These are phyloP conservation scores for Begonia loranthoides DNA, from an alignment of 306 rosid genomes.

Conservation along the genomic window DNA sequence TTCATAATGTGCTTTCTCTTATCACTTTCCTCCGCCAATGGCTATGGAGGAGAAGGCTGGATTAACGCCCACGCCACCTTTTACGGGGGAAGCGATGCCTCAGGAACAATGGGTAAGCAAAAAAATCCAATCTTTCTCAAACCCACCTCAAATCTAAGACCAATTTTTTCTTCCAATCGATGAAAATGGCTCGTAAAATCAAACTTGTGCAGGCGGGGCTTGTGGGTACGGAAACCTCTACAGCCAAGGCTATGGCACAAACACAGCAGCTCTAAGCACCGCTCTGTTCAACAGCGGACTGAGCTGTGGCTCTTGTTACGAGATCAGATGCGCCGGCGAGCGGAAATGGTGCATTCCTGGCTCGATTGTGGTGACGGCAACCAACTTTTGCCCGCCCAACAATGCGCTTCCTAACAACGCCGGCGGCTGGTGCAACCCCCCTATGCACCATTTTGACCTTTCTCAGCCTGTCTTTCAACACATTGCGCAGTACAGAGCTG, in stretches of 20 bases:
- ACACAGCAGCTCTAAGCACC: conserved; percentile 60
- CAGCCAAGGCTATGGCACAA: conserved; percentile 56
- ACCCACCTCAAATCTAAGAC: neutral
- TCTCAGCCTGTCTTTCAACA: conserved; percentile 47
- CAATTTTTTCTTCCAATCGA: neutral
- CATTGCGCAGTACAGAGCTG: conserved; percentile 59
- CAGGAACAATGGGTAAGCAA: conserved; percentile 59
- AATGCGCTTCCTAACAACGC: conserved; percentile 47
- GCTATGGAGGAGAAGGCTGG: conserved; percentile 32
- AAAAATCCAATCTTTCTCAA: neutral
- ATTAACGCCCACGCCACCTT: conserved; percentile 51
- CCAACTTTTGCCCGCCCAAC: conserved; percentile 66
- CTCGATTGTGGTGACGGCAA: conserved; percentile 52
- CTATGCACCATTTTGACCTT: conserved; percentile 55
- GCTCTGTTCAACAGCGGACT: conserved; percentile 55
- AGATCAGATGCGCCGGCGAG: conserved; percentile 39
- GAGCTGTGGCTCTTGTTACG: conserved; percentile 58
- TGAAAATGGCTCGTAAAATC: neutral
- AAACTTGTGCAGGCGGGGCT: conserved; percentile 38
- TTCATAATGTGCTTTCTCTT: conserved; percentile 18
- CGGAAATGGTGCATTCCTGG: conserved; percentile 43
- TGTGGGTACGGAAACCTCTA: conserved; percentile 67
- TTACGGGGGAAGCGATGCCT: conserved; percentile 60
- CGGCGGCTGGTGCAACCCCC: conserved; percentile 74
- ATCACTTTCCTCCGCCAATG: conserved; percentile 26